A percentile compares a stretch with the other conserved stretches of the same genome.
These are phyloP conservation scores for Plasmodium gaboni DNA, from an alignment of 169 alveolate species.

Conservation along the genomic window DNA sequence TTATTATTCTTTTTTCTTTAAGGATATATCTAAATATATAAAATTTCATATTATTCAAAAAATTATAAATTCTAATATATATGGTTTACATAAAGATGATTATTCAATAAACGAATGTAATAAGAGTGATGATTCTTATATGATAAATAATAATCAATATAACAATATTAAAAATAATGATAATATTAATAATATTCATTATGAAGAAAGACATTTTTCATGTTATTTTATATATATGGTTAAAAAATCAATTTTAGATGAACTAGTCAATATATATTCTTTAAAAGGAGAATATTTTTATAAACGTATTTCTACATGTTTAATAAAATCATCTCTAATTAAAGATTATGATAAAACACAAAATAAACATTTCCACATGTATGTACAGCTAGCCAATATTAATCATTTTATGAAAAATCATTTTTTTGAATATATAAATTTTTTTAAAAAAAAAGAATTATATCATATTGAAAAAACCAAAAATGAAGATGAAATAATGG, in stretches of 20 bases:
- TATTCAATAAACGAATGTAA: background rate
- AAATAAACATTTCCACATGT: constrained; percentile 67
- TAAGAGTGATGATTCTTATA: background rate
- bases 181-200: background rate
- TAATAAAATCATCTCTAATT: constrained; percentile 24
- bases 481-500: constrained; percentile 73
- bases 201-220: constrained; percentile 22
- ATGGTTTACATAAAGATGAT: constrained; percentile 43
- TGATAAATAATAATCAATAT: background rate
- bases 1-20: constrained; percentile 68
- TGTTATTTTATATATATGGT: constrained; percentile 66
- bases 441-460: constrained; percentile 72
- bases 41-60: constrained; percentile 44
- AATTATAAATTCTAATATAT: constrained; percentile 28
- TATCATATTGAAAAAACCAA: constrained; percentile 50
- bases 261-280: constrained; percentile 37
- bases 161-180: background rate
- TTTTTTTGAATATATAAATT: constrained; percentile 53
- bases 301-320: constrained; percentile 25
- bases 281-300: constrained; percentile 70
- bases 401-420: constrained; percentile 62
- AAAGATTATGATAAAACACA: constrained; percentile 52
- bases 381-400: constrained; percentile 54
- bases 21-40: constrained; percentile 58
- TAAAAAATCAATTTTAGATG: constrained; percentile 40